Conservation (phyloP, 352 stramenopile species). For the Pythium chondricola region DNA sequence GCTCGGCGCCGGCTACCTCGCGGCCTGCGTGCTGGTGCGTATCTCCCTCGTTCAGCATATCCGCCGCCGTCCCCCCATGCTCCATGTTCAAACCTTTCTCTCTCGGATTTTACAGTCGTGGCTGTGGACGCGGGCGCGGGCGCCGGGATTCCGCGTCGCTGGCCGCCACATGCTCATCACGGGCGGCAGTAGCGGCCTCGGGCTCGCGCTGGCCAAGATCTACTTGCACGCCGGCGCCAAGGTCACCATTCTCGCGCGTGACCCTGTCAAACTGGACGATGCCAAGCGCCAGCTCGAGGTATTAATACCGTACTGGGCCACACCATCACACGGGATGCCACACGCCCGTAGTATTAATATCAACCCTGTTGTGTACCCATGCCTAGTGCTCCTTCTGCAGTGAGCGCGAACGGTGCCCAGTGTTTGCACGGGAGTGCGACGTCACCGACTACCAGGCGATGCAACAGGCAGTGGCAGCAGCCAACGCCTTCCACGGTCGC, state of each 20-base stretch:
- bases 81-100: not conserved
- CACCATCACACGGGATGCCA: not conserved
- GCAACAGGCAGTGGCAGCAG: constrained; percentile 30
- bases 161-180: constrained; percentile 60
- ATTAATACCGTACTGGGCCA: not conserved
- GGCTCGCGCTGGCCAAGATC: constrained; percentile 56
- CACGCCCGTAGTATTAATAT: not conserved
- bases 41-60: not conserved
- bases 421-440: constrained; percentile 42
- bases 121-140: constrained; percentile 35
- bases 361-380: not conserved
- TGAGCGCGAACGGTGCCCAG: constrained; percentile 14
- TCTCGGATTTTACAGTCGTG: constrained; percentile 27
- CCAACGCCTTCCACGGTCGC: constrained; percentile 50
- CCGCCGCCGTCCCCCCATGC: no score
- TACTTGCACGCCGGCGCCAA: constrained; percentile 46
- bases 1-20: constrained; percentile 18
- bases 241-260: constrained; percentile 39
- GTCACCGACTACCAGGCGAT: constrained; percentile 31
- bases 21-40: constrained; percentile 41
- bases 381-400: constrained; percentile 1
- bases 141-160: constrained; percentile 41
- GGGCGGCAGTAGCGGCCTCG: constrained; percentile 30
- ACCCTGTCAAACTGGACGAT: constrained; percentile 25
- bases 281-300: constrained; percentile 31